phyloP scores from a whole-genome alignment of 2,329 filamentous ascomycete species.

The Apiospora sp. region DNA sequence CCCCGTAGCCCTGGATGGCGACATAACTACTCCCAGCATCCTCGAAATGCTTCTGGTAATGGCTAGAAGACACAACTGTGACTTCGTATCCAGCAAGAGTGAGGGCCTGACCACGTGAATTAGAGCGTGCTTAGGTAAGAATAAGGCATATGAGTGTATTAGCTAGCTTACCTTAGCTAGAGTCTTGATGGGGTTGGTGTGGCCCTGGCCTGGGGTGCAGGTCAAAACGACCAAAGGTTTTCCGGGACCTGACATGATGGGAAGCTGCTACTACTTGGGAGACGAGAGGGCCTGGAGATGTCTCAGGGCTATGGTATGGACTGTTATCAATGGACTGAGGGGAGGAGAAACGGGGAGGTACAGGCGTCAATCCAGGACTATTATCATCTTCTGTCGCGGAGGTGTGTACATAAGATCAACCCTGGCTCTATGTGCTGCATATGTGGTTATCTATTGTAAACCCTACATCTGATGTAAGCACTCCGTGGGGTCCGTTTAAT shows the following conservation, averaged over 20 bases:
- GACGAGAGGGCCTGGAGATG: too few species aligned
- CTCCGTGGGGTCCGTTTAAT: too few species aligned
- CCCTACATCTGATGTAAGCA: not conserved
- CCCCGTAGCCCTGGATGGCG: slow-evolving; percentile 26
- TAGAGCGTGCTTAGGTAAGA: too few species aligned
- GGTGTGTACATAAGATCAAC: not conserved
- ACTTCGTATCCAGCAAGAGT: slow-evolving; percentile 26
- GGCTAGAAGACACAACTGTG: slow-evolving; percentile 25
- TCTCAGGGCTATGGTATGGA: too few species aligned
- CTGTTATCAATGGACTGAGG: too few species aligned
- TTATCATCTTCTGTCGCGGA: too few species aligned
- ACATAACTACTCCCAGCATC: slow-evolving; percentile 21
- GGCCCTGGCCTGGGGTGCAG: slow-evolving; percentile 24
- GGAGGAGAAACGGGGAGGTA: too few species aligned
- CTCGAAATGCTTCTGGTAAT: slow-evolving; percentile 24
- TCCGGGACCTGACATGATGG: slow-evolving; percentile 10
- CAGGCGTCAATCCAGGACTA: too few species aligned
- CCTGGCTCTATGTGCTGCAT: not conserved
- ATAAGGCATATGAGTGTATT: not conserved
- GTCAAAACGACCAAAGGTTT: slow-evolving; percentile 26
- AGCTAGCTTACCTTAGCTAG: slow-evolving; percentile 15
- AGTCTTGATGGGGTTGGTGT: slow-evolving; percentile 25
- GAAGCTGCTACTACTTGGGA: too few species aligned
- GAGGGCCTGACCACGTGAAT: slow-evolving; percentile 9
- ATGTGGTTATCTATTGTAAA: not conserved